Percentiles rank a stretch among this genome's conserved stretches.
These are phyloP conservation scores for Mucor indicus DNA, from an alignment of 371 early-diverging fungal genomes.

Conservation along the genomic window DNA sequence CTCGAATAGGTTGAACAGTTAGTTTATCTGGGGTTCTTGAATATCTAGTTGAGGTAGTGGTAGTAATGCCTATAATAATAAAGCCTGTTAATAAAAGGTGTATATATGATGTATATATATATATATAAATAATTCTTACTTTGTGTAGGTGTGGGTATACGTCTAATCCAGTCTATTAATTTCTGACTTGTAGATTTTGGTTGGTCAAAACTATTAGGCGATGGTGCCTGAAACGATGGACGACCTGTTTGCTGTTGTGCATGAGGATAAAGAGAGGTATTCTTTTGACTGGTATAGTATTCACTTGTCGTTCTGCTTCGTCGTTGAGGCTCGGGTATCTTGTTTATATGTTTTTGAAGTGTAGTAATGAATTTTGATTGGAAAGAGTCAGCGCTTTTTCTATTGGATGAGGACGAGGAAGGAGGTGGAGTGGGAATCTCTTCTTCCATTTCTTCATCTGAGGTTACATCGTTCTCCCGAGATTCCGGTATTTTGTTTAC, in stretches of 20 bases:
- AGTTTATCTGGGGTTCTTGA: slow-evolving; percentile 11
- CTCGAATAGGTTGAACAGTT: slow-evolving; percentile 16
- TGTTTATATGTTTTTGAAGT: slow-evolving; percentile 15
- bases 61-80: too few relatives aligned
- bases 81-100: too few relatives aligned
- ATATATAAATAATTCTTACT: too few relatives aligned
- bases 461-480: too few relatives aligned
- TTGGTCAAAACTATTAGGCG: not conserved
- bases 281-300: too few relatives aligned
- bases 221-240: too few relatives aligned
- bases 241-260: not conserved
- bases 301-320: too few relatives aligned
- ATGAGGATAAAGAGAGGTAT: too few relatives aligned
- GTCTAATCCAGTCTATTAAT: slow-evolving; percentile 67
- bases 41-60: too few relatives aligned
- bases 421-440: not conserved
- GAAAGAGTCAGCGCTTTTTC: too few relatives aligned
- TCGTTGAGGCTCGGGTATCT: not conserved
- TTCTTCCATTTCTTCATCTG: not conserved
- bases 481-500: slow-evolving; percentile 7
- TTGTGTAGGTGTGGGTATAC: slow-evolving; percentile 29
- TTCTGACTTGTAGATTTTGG: slow-evolving; percentile 52
- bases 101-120: too few relatives aligned
- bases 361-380: slow-evolving; percentile 44
- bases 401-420: slow-evolving; percentile 8